A percentile compares a stretch with the other conserved stretches of the same genome.
Evolutionary conservation across 2,329 filamentous ascomycete species (phyloP).

Genomic region (Phaeosphaeria sp.): DNA sequence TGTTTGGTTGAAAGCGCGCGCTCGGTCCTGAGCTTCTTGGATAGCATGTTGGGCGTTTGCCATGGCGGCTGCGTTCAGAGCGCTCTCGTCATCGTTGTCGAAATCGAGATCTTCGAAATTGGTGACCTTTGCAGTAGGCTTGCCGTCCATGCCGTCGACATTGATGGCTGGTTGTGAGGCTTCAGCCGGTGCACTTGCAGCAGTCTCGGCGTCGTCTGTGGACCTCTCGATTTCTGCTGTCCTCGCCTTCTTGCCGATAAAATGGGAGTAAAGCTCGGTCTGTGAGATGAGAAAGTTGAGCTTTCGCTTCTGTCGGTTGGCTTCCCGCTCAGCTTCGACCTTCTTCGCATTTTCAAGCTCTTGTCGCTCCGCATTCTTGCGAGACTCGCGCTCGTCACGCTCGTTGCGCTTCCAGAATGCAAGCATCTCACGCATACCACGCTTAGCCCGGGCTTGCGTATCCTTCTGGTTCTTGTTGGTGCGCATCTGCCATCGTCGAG

Average conservation of each 20-base stretch:
- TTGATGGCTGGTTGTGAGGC: constrained; percentile 54
- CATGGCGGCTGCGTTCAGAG: constrained; percentile 81
- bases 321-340: constrained; percentile 96
- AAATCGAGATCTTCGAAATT: constrained; percentile 96
- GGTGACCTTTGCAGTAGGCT: constrained; percentile 75
- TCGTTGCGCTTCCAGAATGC: constrained; percentile 99
- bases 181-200: constrained; percentile 51
- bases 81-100: constrained; percentile 89
- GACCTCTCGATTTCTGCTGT: constrained; percentile 93
- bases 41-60: constrained; percentile 97
- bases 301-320: constrained; percentile 96
- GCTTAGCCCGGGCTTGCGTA: constrained; percentile 93
- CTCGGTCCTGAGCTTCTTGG: constrained; percentile 90
- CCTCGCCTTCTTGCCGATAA: constrained; percentile 99
- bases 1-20: constrained; percentile 84
- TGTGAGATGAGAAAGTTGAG: constrained; percentile 99
- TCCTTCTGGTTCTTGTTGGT: constrained; percentile 99
- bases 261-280: constrained; percentile 98
- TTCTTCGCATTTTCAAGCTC: constrained; percentile 96
- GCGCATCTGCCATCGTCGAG: constrained; percentile 93
- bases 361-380: constrained; percentile 92
- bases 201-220: constrained; percentile 72
- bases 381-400: constrained; percentile 91
- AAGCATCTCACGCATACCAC: constrained; percentile 99
- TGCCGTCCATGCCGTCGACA: constrained; percentile 55